These are phyloP conservation scores for Eucalyptus cloeziana DNA, from an alignment of 345 rosid genomes.

Conservation along the genomic window DNA sequence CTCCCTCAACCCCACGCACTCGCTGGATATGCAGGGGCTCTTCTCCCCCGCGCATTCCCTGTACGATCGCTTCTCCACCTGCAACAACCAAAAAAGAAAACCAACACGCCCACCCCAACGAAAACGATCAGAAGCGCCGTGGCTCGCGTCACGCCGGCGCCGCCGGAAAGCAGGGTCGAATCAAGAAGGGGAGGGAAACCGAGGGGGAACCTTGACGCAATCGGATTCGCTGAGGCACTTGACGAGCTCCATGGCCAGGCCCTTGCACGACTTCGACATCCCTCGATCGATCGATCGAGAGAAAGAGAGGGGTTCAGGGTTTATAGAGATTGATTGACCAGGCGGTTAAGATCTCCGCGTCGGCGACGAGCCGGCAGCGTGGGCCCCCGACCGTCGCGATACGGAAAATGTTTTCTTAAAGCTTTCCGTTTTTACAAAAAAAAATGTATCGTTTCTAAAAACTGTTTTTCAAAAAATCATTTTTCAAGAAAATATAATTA, in stretches of 20 bases:
- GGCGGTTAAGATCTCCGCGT: too few relatives aligned
- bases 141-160: background rate
- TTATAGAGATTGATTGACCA: background rate
- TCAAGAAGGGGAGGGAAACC: background rate
- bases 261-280: constrained; percentile 97
- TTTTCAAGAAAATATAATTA: too few relatives aligned
- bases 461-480: too few relatives aligned
- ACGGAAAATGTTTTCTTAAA: too few relatives aligned
- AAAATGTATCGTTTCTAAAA: too few relatives aligned
- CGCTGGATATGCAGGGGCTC: constrained; percentile 66
- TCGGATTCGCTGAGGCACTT: constrained; percentile 89
- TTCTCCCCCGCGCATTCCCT: constrained; percentile 89
- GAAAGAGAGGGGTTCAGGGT: background rate
- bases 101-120: background rate
- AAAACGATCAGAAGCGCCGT: background rate
- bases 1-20: constrained; percentile 90
- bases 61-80: constrained; percentile 70
- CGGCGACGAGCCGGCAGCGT: too few relatives aligned
- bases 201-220: constrained; percentile 57
- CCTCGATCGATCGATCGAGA: background rate
- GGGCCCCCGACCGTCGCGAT: too few relatives aligned
- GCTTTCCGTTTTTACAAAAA: too few relatives aligned
- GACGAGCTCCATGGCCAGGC: constrained; percentile 85
- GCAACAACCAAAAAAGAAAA: background rate
- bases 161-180: background rate